Evolutionary conservation across 2,329 filamentous ascomycete species (phyloP).

Genomic region (Penicillium sp.): DNA sequence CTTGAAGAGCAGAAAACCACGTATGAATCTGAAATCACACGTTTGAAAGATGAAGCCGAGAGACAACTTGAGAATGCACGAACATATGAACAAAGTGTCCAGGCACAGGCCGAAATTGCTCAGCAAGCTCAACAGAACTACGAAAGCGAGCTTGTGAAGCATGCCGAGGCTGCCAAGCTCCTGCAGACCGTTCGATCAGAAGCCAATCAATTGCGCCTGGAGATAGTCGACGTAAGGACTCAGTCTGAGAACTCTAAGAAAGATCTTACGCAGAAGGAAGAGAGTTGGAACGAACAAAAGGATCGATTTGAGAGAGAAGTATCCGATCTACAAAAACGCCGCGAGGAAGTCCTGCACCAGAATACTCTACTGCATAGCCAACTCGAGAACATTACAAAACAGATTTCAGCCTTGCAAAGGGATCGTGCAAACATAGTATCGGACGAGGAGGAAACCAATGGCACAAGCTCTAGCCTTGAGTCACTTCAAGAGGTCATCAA

Average conservation of each 20-base stretch:
- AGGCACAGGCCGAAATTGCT: conserved; percentile 89
- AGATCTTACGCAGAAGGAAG: conserved; percentile 72
- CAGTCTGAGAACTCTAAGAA: conserved; percentile 84
- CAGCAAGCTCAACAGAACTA: conserved; percentile 92
- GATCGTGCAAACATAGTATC: conserved; percentile 61
- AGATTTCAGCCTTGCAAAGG: conserved; percentile 76
- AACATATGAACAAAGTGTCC: conserved; percentile 85
- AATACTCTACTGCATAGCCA: conserved; percentile 89
- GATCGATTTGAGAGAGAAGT: conserved; percentile 81
- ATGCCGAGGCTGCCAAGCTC: conserved; percentile 87
- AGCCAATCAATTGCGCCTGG: conserved; percentile 75
- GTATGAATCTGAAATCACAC: conserved; percentile 72
- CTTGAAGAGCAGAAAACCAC: conserved; percentile 78
- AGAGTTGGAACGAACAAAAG: conserved; percentile 80
- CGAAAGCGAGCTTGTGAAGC: conserved; percentile 88
- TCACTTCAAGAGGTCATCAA: conserved; percentile 86
- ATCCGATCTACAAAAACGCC: conserved; percentile 68
- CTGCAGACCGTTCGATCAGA: conserved; percentile 76
- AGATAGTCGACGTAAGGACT: conserved; percentile 68
- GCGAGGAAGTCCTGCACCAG: conserved; percentile 80
- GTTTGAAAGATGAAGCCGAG: conserved; percentile 79
- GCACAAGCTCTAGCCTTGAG: conserved; percentile 58
- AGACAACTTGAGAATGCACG: conserved; percentile 74
- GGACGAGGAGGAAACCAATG: conserved; percentile 43
- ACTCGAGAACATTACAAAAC: conserved; percentile 73